A percentile compares a stretch with the other conserved stretches of the same genome.
Evolutionary conservation across 768 basidiomycete species (phyloP).

Genomic region (Solioccasus polychromus): DNA sequence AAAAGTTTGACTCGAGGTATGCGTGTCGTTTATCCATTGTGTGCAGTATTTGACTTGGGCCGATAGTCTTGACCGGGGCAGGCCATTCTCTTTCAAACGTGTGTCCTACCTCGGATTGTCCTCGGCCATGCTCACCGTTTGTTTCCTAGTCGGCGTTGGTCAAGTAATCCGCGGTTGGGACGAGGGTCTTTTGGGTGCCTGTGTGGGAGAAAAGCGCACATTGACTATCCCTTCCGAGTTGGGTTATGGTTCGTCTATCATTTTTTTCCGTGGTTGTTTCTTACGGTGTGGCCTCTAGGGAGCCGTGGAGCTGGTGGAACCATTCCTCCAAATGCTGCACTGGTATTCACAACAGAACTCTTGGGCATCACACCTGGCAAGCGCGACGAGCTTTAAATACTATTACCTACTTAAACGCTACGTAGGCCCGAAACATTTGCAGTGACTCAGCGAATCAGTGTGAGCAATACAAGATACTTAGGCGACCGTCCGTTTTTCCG

Average conservation of each 20-base stretch:
- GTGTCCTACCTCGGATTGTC: slow-evolving; percentile 21
- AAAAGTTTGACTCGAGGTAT: slow-evolving; percentile 89
- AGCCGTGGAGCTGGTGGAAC: slow-evolving; percentile 68
- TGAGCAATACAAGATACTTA: not conserved
- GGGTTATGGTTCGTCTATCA: slow-evolving; percentile 71
- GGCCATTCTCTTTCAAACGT: slow-evolving; percentile 79
- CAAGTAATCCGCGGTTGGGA: slow-evolving; percentile 90
- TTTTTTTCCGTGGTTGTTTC: not conserved
- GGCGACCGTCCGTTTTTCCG: slow-evolving; percentile 24
- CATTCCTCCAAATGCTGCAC: slow-evolving; percentile 76
- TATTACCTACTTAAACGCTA: not conserved
- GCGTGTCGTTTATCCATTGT: slow-evolving; percentile 23
- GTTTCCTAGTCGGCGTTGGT: slow-evolving; percentile 60
- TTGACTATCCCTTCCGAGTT: slow-evolving; percentile 78
- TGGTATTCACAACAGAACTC: slow-evolving; percentile 87
- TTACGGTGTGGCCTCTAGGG: slow-evolving; percentile 41
- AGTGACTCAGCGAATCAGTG: not conserved
- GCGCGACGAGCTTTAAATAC: slow-evolving; percentile 54
- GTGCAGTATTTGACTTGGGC: not conserved
- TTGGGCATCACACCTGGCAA: slow-evolving; percentile 50
- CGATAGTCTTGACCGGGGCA: slow-evolving; percentile 63
- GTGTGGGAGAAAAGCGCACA: slow-evolving; percentile 81
- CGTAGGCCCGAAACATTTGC: not conserved
- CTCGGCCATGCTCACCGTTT: not conserved
- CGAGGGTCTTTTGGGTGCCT: slow-evolving; percentile 79